phyloP scores from a whole-genome alignment of 2,329 filamentous ascomycete species.

The Penicillium sp. region DNA sequence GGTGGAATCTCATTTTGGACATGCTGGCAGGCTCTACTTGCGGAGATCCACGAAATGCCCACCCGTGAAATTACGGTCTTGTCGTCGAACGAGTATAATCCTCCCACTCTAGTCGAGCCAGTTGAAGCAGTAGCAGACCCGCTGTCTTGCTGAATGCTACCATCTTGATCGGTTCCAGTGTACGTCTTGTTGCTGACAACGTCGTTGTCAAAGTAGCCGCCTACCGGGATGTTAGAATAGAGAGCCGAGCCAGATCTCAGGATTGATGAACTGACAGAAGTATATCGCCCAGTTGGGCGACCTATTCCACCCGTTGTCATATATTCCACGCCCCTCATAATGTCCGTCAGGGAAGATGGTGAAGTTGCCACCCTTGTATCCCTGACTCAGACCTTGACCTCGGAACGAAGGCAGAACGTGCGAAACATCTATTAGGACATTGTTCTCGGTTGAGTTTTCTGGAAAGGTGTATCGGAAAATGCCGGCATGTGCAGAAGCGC shows the following conservation, averaged over 20 bases:
- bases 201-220: constrained; percentile 61
- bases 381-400: constrained; percentile 65
- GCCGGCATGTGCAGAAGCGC: constrained; percentile 56
- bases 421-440: constrained; percentile 67
- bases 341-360: constrained; percentile 55
- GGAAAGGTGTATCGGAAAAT: constrained; percentile 68
- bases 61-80: constrained; percentile 61
- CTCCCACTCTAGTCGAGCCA: constrained; percentile 48
- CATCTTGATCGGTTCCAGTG: constrained; percentile 29
- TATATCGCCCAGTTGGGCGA: constrained; percentile 57
- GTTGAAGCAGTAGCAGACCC: constrained; percentile 47
- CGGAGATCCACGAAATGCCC: constrained; percentile 71
- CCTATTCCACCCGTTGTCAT: constrained; percentile 71
- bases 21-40: constrained; percentile 63
- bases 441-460: constrained; percentile 33
- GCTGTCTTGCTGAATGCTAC: constrained; percentile 35
- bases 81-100: constrained; percentile 59
- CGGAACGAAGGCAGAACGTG: constrained; percentile 68
- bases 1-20: constrained; percentile 62
- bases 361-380: constrained; percentile 66
- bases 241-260: neutral
- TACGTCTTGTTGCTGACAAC: constrained; percentile 38
- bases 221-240: constrained; percentile 41
- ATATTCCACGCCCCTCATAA: constrained; percentile 66
- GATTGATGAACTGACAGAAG: constrained; percentile 29